Percentiles rank a stretch among this genome's conserved stretches.
Conservation (phyloP, 2,329 filamentous ascomycete genomes). For the Colletotrichum higginsianum region DNA sequence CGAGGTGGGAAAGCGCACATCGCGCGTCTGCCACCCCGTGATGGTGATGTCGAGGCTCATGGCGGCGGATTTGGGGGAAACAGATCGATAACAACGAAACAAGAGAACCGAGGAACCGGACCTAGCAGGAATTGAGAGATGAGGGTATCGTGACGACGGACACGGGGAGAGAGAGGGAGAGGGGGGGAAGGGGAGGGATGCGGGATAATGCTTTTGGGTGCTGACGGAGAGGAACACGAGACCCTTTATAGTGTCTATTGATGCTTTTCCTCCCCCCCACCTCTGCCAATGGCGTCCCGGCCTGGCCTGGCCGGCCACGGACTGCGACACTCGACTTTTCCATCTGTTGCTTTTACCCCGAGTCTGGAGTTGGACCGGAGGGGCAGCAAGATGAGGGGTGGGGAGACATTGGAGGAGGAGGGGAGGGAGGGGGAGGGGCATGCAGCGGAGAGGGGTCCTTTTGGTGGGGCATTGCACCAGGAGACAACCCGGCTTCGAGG, state of each 20-base stretch:
- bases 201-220: not conserved
- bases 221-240: slow-evolving; percentile 1
- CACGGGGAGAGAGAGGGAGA: not conserved
- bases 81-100: not conserved
- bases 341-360: slow-evolving; percentile 26
- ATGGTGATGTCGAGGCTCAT: slow-evolving; percentile 75
- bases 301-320: slow-evolving; percentile 18
- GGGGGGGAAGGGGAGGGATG: not conserved
- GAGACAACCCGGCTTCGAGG: slow-evolving; percentile 27
- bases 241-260: slow-evolving; percentile 33
- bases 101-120: not conserved
- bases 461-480: slow-evolving; percentile 34
- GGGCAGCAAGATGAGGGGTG: slow-evolving; percentile 23
- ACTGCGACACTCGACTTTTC: slow-evolving; percentile 26
- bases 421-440: slow-evolving; percentile 40
- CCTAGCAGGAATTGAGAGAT: not conserved
- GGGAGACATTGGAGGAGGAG: slow-evolving; percentile 17
- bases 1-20: slow-evolving; percentile 90
- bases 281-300: slow-evolving; percentile 5
- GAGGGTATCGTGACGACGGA: not conserved
- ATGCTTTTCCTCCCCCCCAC: slow-evolving; percentile 21
- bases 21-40: slow-evolving; percentile 79
- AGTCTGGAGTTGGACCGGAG: slow-evolving; percentile 33
- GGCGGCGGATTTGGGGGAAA: slow-evolving; percentile 10
- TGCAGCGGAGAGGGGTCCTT: slow-evolving; percentile 35